phyloP scores from a whole-genome alignment of 2,329 filamentous ascomycete genomes.

The Ceratocystis cacaofunesta region DNA sequence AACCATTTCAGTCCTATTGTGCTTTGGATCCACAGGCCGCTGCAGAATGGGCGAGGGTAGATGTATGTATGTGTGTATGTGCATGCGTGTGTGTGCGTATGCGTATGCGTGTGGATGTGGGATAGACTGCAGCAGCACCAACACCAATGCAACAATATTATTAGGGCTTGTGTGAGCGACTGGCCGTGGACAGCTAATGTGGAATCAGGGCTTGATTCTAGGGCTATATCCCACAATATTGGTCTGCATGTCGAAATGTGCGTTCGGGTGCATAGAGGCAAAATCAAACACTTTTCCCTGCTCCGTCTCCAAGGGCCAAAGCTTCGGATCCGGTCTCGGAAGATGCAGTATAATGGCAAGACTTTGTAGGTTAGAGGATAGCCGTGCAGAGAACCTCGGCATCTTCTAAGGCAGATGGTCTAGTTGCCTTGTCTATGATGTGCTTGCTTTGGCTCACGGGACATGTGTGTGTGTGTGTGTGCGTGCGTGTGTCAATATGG shows the following conservation, averaged over 20 bases:
- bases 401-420: not conserved
- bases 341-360: too few species aligned
- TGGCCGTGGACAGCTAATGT: not conserved
- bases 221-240: conserved; percentile 1
- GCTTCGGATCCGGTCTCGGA: not conserved
- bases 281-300: not conserved
- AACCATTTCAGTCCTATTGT: not conserved
- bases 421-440: not conserved
- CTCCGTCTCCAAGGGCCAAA: not conserved
- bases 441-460: not conserved
- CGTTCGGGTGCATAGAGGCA: not conserved
- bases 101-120: too few species aligned
- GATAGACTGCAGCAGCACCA: not conserved
- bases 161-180: not conserved
- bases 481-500: too few species aligned
- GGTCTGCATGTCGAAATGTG: not conserved
- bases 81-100: too few species aligned
- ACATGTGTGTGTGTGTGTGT: not conserved
- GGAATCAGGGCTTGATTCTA: not conserved
- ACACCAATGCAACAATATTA: not conserved
- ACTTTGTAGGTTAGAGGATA: not conserved
- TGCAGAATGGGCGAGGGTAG: not conserved
- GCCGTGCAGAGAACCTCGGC: not conserved
- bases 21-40: not conserved
- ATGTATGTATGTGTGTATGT: not conserved